Evolutionary conservation across 768 basidiomycete genomes (phyloP), one percentile per base, ranked within the genome.

Genomic region (Cystofilobasidium ferigula): DNA sequence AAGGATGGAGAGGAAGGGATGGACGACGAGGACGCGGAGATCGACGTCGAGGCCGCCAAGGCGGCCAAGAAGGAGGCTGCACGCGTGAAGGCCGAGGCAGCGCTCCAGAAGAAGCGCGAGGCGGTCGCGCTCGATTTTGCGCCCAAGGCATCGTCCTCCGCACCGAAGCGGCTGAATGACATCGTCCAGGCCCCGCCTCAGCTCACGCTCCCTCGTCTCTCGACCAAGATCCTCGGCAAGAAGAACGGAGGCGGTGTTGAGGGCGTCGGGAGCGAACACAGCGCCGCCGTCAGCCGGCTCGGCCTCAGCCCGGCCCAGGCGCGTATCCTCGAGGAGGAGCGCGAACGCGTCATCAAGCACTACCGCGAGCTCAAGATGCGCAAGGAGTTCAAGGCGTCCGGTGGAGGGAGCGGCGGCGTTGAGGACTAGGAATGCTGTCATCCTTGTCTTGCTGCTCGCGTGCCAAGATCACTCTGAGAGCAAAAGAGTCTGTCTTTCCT

Each of bases 311-410:
- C 62, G 40, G 67, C 61, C 16, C 67, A 68, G 45, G 57, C 57
- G 57, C 57, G 67, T n/a, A 68, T 68, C n/a, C 32, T 68, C 53
- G 61, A 57, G 61, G 67, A 68, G 51, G 67, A 68, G 67, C 62
- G 67, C 36, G 67, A 68, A 57, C 57, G 67, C 40, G 67, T 68
- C 32, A 68, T 68, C 26, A 48, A 40, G 61, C 56, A 54, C 56
- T 68, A 68, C 36, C 24, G 67, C 34, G 61, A 68, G 32, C 28
- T 62, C 36, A 68, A 68, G 67, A 56, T 58, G 24, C 47, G 62
- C 38, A 63, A 36, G 35, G 67, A 59, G 28, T 35, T 53, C 30
- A 64, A 64, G 54, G 36, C 36, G 10, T 18, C 28, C 13, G 47
- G 47, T 9, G 26, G 9, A 28, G 24, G 18, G 9, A 20, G 48